phyloP scores from a whole-genome alignment of 2,329 filamentous ascomycete species.

The Coleophoma crateriformis region DNA sequence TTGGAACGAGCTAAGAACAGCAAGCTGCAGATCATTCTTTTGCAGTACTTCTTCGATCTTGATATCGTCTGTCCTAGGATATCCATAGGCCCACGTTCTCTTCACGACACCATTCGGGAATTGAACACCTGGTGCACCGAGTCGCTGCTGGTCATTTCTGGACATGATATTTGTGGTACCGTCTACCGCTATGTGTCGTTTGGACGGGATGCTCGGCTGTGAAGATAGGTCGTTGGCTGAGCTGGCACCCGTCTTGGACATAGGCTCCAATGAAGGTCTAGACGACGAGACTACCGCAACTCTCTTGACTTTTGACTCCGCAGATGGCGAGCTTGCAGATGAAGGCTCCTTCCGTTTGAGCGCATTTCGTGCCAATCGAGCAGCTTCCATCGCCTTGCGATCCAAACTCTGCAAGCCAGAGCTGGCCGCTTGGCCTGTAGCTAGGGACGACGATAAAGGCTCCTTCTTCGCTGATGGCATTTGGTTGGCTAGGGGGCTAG shows the following conservation, averaged over 20 bases:
- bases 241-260: neutral
- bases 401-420: constrained; percentile 43
- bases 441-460: neutral
- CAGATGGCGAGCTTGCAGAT: neutral
- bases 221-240: neutral
- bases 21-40: constrained; percentile 63
- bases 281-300: neutral
- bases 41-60: constrained; percentile 85
- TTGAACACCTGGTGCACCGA: constrained; percentile 17
- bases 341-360: constrained; percentile 43
- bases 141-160: constrained; percentile 5
- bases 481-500: neutral
- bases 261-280: neutral
- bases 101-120: constrained; percentile 59
- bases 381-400: constrained; percentile 79
- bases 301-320: neutral
- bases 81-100: constrained; percentile 71
- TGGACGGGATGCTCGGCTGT: neutral
- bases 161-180: constrained; percentile 1
- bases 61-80: constrained; percentile 64
- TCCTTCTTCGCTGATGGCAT: neutral
- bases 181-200: neutral
- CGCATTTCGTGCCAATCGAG: constrained; percentile 60
- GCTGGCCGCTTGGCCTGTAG: neutral
- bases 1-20: constrained; percentile 80